Conservation (phyloP, 73 alveolate species). For the Stentor roeselii region DNA sequence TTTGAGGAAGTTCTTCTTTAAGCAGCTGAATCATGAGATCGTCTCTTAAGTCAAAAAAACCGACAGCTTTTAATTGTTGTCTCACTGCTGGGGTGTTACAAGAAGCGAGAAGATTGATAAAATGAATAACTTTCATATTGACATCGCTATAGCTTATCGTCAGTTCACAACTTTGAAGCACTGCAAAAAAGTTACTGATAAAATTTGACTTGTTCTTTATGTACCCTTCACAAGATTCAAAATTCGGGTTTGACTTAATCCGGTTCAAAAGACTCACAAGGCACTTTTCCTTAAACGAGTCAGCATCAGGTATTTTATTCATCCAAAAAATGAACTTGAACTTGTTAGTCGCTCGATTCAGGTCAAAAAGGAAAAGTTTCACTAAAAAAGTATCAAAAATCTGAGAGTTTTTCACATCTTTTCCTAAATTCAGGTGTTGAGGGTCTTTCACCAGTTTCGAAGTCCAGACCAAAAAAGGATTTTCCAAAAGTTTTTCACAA, state of each 20-base stretch:
- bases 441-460: constrained; percentile 1
- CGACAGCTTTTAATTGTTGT: neutral
- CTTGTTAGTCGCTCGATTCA: neutral
- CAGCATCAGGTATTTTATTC: constrained; percentile 20
- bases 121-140: neutral
- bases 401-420: neutral
- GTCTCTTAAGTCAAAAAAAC: constrained; percentile 18
- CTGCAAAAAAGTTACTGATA: neutral
- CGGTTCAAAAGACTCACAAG: neutral
- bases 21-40: constrained; percentile 4
- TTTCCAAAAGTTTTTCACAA: constrained; percentile 2
- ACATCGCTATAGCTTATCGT: neutral
- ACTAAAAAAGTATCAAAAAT: neutral
- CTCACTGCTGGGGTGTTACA: constrained; percentile 17
- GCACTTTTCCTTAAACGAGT: neutral
- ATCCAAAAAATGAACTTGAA: neutral
- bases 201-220: neutral
- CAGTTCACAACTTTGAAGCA: neutral
- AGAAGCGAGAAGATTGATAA: constrained; percentile 8
- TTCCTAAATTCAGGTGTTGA: neutral
- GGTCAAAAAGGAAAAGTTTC: constrained; percentile 2
- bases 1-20: constrained; percentile 25
- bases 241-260: neutral
- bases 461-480: neutral
- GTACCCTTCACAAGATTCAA: neutral